A percentile compares a stretch with the other conserved stretches of the same genome.
phyloP scores from a whole-genome alignment of 768 basidiomycete genomes.

The Trametes cinnabarina region DNA sequence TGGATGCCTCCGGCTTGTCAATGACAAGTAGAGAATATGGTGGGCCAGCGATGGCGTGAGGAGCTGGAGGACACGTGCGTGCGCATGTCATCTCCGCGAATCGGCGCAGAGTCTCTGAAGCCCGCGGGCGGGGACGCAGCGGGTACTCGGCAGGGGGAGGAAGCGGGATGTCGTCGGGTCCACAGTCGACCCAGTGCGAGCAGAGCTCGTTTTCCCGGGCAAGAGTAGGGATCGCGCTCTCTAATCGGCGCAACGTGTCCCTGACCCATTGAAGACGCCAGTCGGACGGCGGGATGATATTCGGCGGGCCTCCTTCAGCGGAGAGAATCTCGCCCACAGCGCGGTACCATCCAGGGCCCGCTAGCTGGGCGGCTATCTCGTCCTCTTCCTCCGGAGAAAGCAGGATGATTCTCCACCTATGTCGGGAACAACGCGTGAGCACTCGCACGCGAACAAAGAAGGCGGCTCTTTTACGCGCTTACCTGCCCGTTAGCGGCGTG shows the following conservation, averaged over 20 bases:
- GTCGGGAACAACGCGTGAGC: background rate
- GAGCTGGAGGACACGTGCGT: constrained; percentile 39
- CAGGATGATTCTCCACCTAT: constrained; percentile 82
- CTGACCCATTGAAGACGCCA: constrained; percentile 92
- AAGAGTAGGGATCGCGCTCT: constrained; percentile 67
- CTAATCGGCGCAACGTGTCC: constrained; percentile 73
- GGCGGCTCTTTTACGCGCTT: constrained; percentile 24
- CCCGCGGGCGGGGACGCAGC: constrained; percentile 80
- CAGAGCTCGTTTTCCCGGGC: constrained; percentile 55
- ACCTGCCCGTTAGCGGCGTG: constrained; percentile 87
- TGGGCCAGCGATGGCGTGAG: constrained; percentile 69
- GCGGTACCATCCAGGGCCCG: constrained; percentile 82
- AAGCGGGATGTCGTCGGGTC: constrained; percentile 52
- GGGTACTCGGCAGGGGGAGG: constrained; percentile 85
- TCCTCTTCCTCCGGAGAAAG: constrained; percentile 94
- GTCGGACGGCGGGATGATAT: constrained; percentile 69
- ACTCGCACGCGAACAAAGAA: background rate
- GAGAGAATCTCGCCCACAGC: constrained; percentile 80
- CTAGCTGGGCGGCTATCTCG: constrained; percentile 76
- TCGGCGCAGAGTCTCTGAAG: constrained; percentile 64
- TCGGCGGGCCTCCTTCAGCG: constrained; percentile 50
- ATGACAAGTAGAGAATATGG: constrained; percentile 91
- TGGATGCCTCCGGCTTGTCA: constrained; percentile 77
- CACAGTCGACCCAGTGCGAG: constrained; percentile 54
- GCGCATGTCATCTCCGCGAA: constrained; percentile 51